Percentiles rank a stretch among this genome's conserved stretches.
Conservation (phyloP, 208 protist genomes). For the Tritrichomonas musculus region DNA sequence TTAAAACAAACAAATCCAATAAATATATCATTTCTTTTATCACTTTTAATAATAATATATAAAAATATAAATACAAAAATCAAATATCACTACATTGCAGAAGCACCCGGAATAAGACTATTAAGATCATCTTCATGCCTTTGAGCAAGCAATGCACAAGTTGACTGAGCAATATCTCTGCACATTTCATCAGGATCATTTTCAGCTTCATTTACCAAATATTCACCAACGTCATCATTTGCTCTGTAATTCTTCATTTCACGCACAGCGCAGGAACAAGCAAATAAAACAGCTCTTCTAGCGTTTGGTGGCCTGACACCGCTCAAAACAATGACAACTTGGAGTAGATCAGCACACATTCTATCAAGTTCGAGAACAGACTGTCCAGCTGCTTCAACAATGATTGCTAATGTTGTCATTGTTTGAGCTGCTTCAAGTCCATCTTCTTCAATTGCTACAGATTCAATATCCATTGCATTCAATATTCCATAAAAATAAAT, state of each 20-base stretch:
- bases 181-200: constrained; percentile 21
- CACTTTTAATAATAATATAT: no score
- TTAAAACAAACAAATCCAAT: no score
- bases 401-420: not conserved
- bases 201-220: not conserved
- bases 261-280: not conserved
- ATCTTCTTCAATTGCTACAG: not conserved
- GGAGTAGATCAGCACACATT: not conserved
- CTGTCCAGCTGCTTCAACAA: not conserved
- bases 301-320: not conserved
- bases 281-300: not conserved
- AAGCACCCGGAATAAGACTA: not conserved
- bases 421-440: not conserved
- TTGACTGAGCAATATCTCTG: not conserved
- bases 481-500: constrained; percentile 24
- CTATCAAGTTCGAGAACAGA: not conserved
- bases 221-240: not conserved
- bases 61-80: no score
- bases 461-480: not conserved
- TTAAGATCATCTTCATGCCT: constrained; percentile 14
- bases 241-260: not conserved
- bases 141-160: not conserved
- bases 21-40: no score
- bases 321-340: not conserved
- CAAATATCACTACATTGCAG: no score